Percentiles rank a stretch among this genome's conserved stretches.
These are phyloP conservation scores for Melampsora larici-populina DNA, from an alignment of 1,284 basidiomycete genomes.

Conservation along the genomic window DNA sequence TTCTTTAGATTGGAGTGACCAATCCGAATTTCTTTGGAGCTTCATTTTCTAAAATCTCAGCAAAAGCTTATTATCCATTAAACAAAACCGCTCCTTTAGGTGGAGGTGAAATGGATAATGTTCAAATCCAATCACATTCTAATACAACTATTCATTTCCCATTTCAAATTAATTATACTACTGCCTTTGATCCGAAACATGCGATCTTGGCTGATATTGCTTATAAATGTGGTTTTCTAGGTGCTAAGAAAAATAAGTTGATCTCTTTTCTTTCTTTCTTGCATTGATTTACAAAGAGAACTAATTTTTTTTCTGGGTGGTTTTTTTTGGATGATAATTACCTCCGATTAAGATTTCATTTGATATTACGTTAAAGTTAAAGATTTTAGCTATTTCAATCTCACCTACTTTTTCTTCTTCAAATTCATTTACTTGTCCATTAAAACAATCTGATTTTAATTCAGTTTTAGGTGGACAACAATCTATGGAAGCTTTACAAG, in stretches of 20 bases:
- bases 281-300: neutral
- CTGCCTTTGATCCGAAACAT: constrained; percentile 46
- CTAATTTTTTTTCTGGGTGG: constrained; percentile 5
- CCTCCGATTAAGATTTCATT: constrained; percentile 49
- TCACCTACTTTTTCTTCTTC: constrained; percentile 45
- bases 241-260: constrained; percentile 18
- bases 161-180: constrained; percentile 45
- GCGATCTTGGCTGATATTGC: constrained; percentile 50
- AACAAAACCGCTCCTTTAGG: constrained; percentile 23
- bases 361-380: constrained; percentile 48
- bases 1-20: constrained; percentile 28
- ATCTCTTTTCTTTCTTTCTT: constrained; percentile 18
- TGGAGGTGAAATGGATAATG: constrained; percentile 27
- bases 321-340: neutral
- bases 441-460: constrained; percentile 29
- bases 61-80: constrained; percentile 4
- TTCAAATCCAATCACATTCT: constrained; percentile 13
- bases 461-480: constrained; percentile 35
- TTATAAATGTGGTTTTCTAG: constrained; percentile 49
- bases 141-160: constrained; percentile 49
- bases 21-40: constrained; percentile 48
- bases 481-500: constrained; percentile 46
- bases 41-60: constrained; percentile 46
- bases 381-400: constrained; percentile 48
- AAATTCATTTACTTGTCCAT: constrained; percentile 21